Conservation (phyloP, 768 basidiomycete species). For the Cystobasidium onofrii region DNA sequence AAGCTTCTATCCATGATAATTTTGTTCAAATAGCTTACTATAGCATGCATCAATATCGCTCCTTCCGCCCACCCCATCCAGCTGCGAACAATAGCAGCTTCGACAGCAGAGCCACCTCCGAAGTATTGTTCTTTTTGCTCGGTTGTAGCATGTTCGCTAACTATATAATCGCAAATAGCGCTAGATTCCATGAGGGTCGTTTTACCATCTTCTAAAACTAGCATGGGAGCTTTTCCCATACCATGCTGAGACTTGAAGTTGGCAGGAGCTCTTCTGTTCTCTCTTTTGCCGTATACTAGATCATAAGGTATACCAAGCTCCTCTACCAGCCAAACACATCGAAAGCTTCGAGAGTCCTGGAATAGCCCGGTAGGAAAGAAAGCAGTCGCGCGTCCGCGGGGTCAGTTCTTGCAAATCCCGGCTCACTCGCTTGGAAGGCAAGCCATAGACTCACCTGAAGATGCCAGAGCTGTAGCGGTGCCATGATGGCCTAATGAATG, state of each 20-base stretch:
- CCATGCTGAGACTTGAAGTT: slow-evolving; percentile 17
- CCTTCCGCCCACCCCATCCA: slow-evolving; percentile 14
- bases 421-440: no score
- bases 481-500: no score
- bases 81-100: neutral
- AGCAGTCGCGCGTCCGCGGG: neutral
- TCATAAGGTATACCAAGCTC: slow-evolving; percentile 20
- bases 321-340: slow-evolving; percentile 17
- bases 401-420: no score
- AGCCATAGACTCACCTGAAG: slow-evolving; percentile 15
- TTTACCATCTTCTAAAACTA: slow-evolving; percentile 20
- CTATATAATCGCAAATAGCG: slow-evolving; percentile 25
- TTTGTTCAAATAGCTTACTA: neutral
- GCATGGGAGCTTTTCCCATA: slow-evolving; percentile 28
- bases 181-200: slow-evolving; percentile 17
- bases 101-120: neutral
- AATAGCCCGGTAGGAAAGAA: neutral
- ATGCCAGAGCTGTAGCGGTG: slow-evolving; percentile 14
- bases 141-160: neutral
- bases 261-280: slow-evolving; percentile 21
- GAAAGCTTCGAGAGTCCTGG: slow-evolving; percentile 28
- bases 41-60: slow-evolving; percentile 3
- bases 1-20: neutral
- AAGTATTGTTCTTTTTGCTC: neutral
- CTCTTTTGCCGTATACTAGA: slow-evolving; percentile 21